phyloP scores from a whole-genome alignment of 1,139 yeast species.

The Sugiyamaella pinicola region DNA sequence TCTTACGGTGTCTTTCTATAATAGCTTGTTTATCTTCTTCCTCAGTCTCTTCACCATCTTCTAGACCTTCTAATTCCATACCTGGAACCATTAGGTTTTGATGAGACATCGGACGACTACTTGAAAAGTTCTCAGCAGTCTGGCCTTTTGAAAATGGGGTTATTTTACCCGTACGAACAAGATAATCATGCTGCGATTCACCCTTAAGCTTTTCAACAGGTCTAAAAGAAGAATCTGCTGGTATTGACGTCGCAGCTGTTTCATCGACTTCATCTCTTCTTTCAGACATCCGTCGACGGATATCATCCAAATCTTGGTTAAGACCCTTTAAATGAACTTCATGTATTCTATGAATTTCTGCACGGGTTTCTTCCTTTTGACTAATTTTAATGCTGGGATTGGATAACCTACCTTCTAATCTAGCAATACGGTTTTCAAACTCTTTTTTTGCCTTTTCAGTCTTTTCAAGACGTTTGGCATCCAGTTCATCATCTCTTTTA shows the following conservation, averaged over 20 bases:
- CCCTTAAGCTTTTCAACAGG: slow-evolving; percentile 52
- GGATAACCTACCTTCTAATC: slow-evolving; percentile 52
- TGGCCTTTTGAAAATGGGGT: slow-evolving; percentile 86
- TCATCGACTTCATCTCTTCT: slow-evolving; percentile 27
- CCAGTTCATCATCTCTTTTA: slow-evolving; percentile 69
- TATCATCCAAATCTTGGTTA: slow-evolving; percentile 65
- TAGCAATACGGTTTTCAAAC: slow-evolving; percentile 48
- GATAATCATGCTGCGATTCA: slow-evolving; percentile 76
- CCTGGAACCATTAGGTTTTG: slow-evolving; percentile 52
- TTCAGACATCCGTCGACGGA: slow-evolving; percentile 53
- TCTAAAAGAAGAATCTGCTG: slow-evolving; percentile 20
- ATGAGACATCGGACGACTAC: slow-evolving; percentile 41
- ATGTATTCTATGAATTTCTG: slow-evolving; percentile 58
- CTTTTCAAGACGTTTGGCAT: slow-evolving; percentile 70
- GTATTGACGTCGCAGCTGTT: slow-evolving; percentile 18
- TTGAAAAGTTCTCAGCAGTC: slow-evolving; percentile 46
- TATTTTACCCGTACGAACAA: slow-evolving; percentile 86
- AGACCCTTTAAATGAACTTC: slow-evolving; percentile 56
- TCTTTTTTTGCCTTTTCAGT: slow-evolving; percentile 49
- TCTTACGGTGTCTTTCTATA: slow-evolving; percentile 21
- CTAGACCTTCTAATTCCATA: slow-evolving; percentile 36
- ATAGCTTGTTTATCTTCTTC: slow-evolving; percentile 11
- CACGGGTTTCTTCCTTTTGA: slow-evolving; percentile 56
- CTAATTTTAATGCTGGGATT: slow-evolving; percentile 67
- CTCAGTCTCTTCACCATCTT: slow-evolving; percentile 29